Evolutionary conservation across 2,329 filamentous ascomycete genomes (phyloP), one percentile per base, ranked within the genome.

Genomic region (Alternaria ethzedia): DNA sequence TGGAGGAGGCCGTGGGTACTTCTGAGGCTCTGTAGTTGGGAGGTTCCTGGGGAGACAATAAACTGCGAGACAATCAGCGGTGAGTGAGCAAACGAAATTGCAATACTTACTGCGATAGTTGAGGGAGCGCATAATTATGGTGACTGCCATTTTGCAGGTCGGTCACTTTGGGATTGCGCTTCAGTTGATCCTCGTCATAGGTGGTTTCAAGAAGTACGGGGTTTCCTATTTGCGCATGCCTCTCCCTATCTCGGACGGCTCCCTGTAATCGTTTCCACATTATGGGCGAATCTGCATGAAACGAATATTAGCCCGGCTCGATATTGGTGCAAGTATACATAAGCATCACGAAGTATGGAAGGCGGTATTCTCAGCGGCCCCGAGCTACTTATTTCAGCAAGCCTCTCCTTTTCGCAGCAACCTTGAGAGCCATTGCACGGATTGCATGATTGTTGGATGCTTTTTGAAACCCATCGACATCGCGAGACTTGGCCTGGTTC

Each of bases 211-310:
- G 73, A 56, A 83, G 76, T 47, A 82, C 80, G 32, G 84, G 82
- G 70, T 80, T 81, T 59, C 82, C 80, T 67, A 83, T 83, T 17
- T 75, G 72, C 56, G 66, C 54, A 50, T 61, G 54, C 50, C 80
- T 81, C 61, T 83, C 81, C 73, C 77, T 83, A 67, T 81, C 80
- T 69, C 78, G 76, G 36, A 69, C 73, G 58, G 77, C 72, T 73
- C 82, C 80, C 75, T 84, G 79, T 71, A 86, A 75, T 71, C 84
- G 84, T 75, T 86, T 85, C 85, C 85, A 88, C 86, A 88, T 79
- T 54, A 64, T 63, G 59, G 36, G 32, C 50, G 23, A 44, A 36
- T 65, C 74, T 78, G 66, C 58, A 71, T 69, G 63, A 72, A 74
- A 70, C 68, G 54, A 54, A 51, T 4, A 58, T 78, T 76, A 78